These are phyloP conservation scores for Nannochloris sp. DNA, from an alignment of 139 green algal species.

Conservation along the genomic window DNA sequence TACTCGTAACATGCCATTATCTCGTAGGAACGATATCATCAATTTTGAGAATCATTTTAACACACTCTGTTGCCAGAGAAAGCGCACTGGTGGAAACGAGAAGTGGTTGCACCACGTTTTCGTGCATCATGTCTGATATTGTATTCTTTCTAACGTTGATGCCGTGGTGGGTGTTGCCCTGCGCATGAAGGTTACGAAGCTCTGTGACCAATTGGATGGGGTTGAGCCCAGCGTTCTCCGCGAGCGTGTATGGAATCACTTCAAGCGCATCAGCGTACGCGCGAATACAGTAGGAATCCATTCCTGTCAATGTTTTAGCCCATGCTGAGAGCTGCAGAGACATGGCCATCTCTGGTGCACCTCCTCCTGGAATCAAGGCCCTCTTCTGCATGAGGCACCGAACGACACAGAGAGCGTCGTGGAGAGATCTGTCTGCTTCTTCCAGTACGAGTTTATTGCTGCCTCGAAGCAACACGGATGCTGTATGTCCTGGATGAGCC, in stretches of 20 bases:
- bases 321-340: conserved; percentile 69
- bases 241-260: conserved; percentile 96
- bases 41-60: conserved; percentile 98
- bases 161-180: conserved; percentile 53
- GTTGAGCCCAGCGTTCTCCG: conserved; percentile 96
- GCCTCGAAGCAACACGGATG: conserved; percentile 88
- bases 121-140: conserved; percentile 79
- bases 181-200: conserved; percentile 83
- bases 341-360: conserved; percentile 87
- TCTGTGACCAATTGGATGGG: conserved; percentile 97
- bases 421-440: conserved; percentile 85
- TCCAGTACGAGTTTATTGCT: conserved; percentile 89
- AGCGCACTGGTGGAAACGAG: conserved; percentile 85
- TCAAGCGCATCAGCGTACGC: conserved; percentile 95
- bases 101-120: conserved; percentile 94
- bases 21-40: conserved; percentile 83
- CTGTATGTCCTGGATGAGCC: conserved; percentile 72
- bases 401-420: conserved; percentile 88
- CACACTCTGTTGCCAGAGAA: conserved; percentile 86
- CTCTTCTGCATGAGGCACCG: conserved; percentile 93
- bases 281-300: conserved; percentile 86
- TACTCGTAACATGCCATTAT: conserved; percentile 56
- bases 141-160: conserved; percentile 69
- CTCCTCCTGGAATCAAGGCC: conserved; percentile 86
- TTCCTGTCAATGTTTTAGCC: conserved; percentile 87